phyloP scores from a whole-genome alignment of 139 green algal species.

The Chlorella sp. region DNA sequence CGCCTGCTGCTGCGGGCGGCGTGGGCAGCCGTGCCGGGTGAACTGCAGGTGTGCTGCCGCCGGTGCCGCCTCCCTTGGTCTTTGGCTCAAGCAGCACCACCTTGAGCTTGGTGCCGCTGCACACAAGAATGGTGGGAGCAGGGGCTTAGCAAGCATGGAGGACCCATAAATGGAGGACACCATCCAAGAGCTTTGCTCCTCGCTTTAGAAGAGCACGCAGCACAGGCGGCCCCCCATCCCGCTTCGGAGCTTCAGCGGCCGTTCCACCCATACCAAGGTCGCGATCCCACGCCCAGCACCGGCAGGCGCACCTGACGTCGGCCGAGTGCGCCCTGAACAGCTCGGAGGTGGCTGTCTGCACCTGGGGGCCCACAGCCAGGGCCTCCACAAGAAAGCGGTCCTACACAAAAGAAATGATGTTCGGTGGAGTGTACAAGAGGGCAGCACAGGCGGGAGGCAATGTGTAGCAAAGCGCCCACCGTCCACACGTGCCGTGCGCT shows the following conservation, averaged over 20 bases:
- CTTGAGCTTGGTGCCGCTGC: conserved; percentile 23
- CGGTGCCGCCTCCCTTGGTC: no score
- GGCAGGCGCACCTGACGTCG: background rate
- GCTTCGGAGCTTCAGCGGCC: no score
- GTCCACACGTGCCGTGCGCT: no score
- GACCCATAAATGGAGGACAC: no score
- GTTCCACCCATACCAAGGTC: no score
- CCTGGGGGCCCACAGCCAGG: conserved; percentile 28
- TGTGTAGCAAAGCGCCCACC: no score
- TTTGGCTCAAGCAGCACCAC: conserved; percentile 19
- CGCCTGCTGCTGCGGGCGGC: background rate
- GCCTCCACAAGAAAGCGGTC: conserved; percentile 57
- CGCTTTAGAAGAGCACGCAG: background rate
- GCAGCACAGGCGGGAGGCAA: no score
- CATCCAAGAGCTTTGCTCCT: no score
- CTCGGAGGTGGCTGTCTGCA: conserved; percentile 31
- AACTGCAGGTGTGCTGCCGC: background rate
- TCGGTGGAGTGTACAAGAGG: no score
- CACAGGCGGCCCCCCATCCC: background rate
- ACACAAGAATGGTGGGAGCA: background rate
- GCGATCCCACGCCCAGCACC: background rate
- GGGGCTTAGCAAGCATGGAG: no score
- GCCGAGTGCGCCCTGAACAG: conserved; percentile 38
- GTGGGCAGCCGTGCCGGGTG: background rate
- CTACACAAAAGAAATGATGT: background rate